These are phyloP conservation scores for Carex cristatella DNA, from an alignment of 176 grass and related monocot species.

Conservation along the genomic window DNA sequence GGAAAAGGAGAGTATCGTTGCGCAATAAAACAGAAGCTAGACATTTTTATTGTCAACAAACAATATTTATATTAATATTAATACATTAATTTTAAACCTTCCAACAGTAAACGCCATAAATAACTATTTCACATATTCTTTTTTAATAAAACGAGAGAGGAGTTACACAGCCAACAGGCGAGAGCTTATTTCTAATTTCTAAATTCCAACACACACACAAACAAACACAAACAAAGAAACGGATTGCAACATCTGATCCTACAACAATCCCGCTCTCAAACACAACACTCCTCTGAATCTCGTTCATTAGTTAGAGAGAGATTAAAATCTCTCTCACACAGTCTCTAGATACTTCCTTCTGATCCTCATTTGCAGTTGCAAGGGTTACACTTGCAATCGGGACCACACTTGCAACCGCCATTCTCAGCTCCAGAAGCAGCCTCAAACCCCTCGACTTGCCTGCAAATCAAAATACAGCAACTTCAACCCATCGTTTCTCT, in stretches of 20 bases:
- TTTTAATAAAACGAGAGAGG: not conserved
- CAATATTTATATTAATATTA: no score
- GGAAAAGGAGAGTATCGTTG: not conserved
- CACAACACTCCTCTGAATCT: not conserved
- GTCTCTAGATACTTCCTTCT: not conserved
- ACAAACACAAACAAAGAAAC: not conserved
- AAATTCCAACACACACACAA: not conserved
- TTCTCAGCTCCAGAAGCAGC: slow-evolving; percentile 35
- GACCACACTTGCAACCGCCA: slow-evolving; percentile 58
- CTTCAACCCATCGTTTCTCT: not conserved
- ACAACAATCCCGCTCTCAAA: not conserved
- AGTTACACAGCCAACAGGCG: not conserved
- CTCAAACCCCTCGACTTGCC: slow-evolving; percentile 32
- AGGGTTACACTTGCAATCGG: slow-evolving; percentile 61
- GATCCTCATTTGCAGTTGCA: slow-evolving; percentile 67
- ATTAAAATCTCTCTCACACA: not conserved
- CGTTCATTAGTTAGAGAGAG: not conserved
- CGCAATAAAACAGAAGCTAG: not conserved
- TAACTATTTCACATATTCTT: not conserved
- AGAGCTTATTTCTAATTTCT: not conserved
- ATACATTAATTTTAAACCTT: no score
- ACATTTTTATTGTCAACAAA: not conserved
- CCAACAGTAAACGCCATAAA: no score
- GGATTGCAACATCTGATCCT: not conserved
- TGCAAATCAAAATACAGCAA: slow-evolving; percentile 17